Evolutionary conservation across 2,329 filamentous ascomycete species (phyloP), one percentile per base, ranked within the genome.

Genomic region (Neophaeococcomyces mojaviensis): DNA sequence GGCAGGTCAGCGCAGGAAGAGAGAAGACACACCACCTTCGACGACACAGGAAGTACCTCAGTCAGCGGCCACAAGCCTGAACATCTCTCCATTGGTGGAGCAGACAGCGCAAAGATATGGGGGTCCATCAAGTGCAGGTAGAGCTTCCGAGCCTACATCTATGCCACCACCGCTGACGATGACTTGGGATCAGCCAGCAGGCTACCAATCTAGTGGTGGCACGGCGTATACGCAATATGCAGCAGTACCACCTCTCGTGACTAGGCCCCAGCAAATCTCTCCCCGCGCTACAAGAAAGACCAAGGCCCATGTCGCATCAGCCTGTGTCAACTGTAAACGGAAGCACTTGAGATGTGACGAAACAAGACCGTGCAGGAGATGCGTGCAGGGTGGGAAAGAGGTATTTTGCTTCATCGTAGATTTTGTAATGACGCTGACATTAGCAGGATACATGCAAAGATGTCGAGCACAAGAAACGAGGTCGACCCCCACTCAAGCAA

Each of bases 301-400:
- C 3, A 71, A 71, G 49, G 65, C 68, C 5, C 68, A 71, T 57
- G 68, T 71, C 22, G 68, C 68, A 24, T 71, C 68, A 3, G 68
- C 68, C 2, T 71, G 68, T 54, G 66, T 71, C 12, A 71, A 71
- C 50, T 71, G 68, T 55, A 71, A 71, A 52, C 68, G 67, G 54
- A 71, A 71, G 54, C 68, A 71, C 50, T 49, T 71, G 41, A 65
- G 68, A 33, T 71, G 68, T 51, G 68, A 71, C 49, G 63, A 66
- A 22, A 66, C 63, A 40, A 62, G 68, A 33, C 68, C 68, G 18
- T 71, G 68, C 55, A 64, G 64, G 50, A 57, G 68, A 57, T 71
- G 68, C 57, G 64, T 70, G 34, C 58, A 69, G 37, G 64, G 66
- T 34, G 68, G 68, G 10, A 71, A 71, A 58, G 65, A 69, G 50